A percentile compares a stretch with the other conserved stretches of the same genome.
These are phyloP conservation scores for Sanguinoderma infundibulare DNA, from an alignment of 1,284 basidiomycete species.

Conservation along the genomic window DNA sequence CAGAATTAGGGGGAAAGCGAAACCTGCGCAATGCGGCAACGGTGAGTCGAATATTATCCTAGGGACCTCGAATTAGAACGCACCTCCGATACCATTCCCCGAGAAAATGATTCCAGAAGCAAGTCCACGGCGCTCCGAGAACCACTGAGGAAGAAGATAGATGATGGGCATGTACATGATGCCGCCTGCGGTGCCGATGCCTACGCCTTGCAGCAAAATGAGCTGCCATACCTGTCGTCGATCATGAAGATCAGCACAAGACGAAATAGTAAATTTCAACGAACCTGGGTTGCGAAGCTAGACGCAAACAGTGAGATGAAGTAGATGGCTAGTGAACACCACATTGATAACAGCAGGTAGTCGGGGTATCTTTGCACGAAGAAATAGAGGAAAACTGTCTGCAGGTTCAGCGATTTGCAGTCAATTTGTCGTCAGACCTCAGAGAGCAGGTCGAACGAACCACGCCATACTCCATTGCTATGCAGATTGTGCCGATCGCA, in stretches of 20 bases:
- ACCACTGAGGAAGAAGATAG: slow-evolving; percentile 27
- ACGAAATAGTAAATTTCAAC: background rate
- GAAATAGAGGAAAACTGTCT: slow-evolving; percentile 28
- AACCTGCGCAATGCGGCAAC: slow-evolving; percentile 8
- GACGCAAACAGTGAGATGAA: slow-evolving; percentile 25
- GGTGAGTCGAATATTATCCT: background rate
- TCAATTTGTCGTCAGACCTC: background rate
- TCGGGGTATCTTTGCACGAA: slow-evolving; percentile 30
- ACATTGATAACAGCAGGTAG: slow-evolving; percentile 25
- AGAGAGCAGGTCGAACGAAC: background rate
- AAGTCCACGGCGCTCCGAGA: slow-evolving; percentile 29
- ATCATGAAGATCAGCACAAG: no score
- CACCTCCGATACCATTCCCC: slow-evolving; percentile 31
- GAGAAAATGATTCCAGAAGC: slow-evolving; percentile 34
- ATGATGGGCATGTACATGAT: slow-evolving; percentile 30
- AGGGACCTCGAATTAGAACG: background rate
- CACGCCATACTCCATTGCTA: slow-evolving; percentile 16
- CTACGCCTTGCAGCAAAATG: slow-evolving; percentile 32
- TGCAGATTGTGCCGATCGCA: slow-evolving; percentile 15
- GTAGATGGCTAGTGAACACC: slow-evolving; percentile 25
- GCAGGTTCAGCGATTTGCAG: background rate
- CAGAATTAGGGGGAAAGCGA: slow-evolving; percentile 31
- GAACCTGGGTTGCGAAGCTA: slow-evolving; percentile 31
- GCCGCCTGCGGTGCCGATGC: slow-evolving; percentile 28
- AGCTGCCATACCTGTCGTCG: slow-evolving; percentile 33